A percentile compares a stretch with the other conserved stretches of the same genome.
phyloP scores from a whole-genome alignment of 2,329 filamentous ascomycete genomes.

The Colletotrichum coccodes region DNA sequence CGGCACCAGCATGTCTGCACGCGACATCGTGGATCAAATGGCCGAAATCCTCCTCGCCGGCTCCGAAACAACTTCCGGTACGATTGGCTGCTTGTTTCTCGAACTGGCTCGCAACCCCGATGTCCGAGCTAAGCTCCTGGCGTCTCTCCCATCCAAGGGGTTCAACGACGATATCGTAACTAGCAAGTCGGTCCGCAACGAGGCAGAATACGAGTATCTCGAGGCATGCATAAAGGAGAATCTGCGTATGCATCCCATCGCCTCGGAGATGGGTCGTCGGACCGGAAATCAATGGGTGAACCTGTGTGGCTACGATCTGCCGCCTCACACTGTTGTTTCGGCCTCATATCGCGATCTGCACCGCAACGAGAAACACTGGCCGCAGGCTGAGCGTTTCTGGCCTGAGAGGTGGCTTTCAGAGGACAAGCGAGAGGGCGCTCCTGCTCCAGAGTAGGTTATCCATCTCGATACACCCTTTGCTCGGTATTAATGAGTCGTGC shows the following conservation, averaged over 20 bases:
- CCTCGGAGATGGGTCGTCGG: conserved; percentile 31
- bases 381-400: conserved; percentile 26
- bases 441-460: conserved; percentile 16
- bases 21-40: conserved; percentile 33
- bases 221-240: conserved; percentile 83
- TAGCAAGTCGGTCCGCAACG: conserved; percentile 20
- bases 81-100: conserved; percentile 39
- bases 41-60: conserved; percentile 39
- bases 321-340: conserved; percentile 30
- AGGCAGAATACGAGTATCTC: conserved; percentile 61
- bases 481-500: background rate
- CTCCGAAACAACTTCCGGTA: conserved; percentile 40
- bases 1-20: conserved; percentile 30
- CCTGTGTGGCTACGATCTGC: conserved; percentile 27
- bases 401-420: conserved; percentile 26
- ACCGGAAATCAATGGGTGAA: conserved; percentile 28
- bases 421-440: conserved; percentile 23
- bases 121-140: conserved; percentile 34
- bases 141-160: conserved; percentile 4
- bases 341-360: conserved; percentile 31
- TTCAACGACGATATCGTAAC: conserved; percentile 23
- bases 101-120: conserved; percentile 37
- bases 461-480: too few species aligned
- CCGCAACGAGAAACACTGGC: conserved; percentile 25
- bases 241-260: conserved; percentile 75